phyloP scores from a whole-genome alignment of 2,329 filamentous ascomycete species.

The Corinectria fuckeliana region DNA sequence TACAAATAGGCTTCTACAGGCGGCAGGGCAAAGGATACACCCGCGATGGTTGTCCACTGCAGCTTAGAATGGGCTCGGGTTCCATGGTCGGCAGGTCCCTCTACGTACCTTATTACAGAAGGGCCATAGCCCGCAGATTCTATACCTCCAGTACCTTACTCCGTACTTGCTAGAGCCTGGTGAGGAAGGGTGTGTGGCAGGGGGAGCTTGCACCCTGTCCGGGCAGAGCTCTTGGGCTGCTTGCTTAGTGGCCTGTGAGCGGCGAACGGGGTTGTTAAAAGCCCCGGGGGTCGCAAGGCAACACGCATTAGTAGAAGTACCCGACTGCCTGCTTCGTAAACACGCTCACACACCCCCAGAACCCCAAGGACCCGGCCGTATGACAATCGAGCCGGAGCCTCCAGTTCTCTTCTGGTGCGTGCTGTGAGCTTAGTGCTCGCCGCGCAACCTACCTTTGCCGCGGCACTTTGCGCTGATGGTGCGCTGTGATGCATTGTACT shows the following conservation, averaged over 20 bases:
- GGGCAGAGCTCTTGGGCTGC: conserved; percentile 11
- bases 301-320: conserved; percentile 9
- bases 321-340: no score
- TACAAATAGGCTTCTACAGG: not conserved
- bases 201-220: conserved; percentile 17
- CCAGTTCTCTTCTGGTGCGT: not conserved
- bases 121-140: conserved; percentile 9
- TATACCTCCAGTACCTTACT: conserved; percentile 8
- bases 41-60: not conserved
- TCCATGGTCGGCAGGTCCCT: conserved; percentile 4
- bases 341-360: conserved; percentile 1
- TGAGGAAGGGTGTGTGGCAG: conserved; percentile 14
- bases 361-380: not conserved
- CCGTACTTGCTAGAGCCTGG: conserved; percentile 12
- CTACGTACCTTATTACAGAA: not conserved
- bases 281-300: conserved; percentile 12
- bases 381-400: not conserved
- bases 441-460: conserved; percentile 8
- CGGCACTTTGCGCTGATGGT: conserved; percentile 2
- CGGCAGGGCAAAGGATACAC: not conserved
- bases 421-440: not conserved
- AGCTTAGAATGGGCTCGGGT: not conserved
- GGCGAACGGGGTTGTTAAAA: conserved; percentile 5
- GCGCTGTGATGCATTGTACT: not conserved
- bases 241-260: not conserved